These are phyloP conservation scores for Boletus rubescentipes DNA, from an alignment of 768 basidiomycete species.

Conservation along the genomic window DNA sequence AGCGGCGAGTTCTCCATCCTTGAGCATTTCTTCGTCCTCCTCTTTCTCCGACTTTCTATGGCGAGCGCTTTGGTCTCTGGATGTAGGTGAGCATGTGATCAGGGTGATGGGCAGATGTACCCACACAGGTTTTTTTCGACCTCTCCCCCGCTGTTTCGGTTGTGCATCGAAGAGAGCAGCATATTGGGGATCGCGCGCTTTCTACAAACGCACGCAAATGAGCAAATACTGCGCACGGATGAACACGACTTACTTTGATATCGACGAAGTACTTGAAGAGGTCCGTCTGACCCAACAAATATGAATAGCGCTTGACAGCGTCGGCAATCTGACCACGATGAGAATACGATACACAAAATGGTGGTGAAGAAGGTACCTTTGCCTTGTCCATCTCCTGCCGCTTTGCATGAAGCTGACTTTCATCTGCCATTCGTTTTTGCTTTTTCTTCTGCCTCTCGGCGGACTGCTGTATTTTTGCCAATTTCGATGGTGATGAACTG, in stretches of 20 bases:
- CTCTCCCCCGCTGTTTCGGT: conserved; percentile 79
- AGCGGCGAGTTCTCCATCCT: conserved; percentile 76
- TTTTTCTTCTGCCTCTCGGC: conserved; percentile 45
- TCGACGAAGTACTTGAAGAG: conserved; percentile 98
- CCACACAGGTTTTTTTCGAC: conserved; percentile 78
- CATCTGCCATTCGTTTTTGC: conserved; percentile 63
- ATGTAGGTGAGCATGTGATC: conserved; percentile 5
- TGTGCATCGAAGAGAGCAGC: conserved; percentile 87
- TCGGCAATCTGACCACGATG: conserved; percentile 66
- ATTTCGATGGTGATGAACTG: conserved; percentile 31
- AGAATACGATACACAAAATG: not conserved
- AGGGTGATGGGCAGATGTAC: conserved; percentile 25
- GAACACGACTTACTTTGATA: conserved; percentile 65
- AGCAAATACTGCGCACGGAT: not conserved
- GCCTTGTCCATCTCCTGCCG: conserved; percentile 86
- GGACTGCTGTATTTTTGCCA: conserved; percentile 37
- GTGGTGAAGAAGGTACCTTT: conserved; percentile 52
- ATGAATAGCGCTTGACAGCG: conserved; percentile 94
- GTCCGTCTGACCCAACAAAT: conserved; percentile 97
- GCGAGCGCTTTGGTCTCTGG: conserved; percentile 72
- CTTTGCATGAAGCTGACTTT: conserved; percentile 66
- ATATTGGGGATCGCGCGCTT: conserved; percentile 90
- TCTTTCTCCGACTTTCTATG: conserved; percentile 98
- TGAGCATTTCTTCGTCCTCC: conserved; percentile 93
- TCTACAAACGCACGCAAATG: conserved; percentile 40